These are phyloP conservation scores for Trametes coccinea DNA, from an alignment of 768 basidiomycete species.

Conservation along the genomic window DNA sequence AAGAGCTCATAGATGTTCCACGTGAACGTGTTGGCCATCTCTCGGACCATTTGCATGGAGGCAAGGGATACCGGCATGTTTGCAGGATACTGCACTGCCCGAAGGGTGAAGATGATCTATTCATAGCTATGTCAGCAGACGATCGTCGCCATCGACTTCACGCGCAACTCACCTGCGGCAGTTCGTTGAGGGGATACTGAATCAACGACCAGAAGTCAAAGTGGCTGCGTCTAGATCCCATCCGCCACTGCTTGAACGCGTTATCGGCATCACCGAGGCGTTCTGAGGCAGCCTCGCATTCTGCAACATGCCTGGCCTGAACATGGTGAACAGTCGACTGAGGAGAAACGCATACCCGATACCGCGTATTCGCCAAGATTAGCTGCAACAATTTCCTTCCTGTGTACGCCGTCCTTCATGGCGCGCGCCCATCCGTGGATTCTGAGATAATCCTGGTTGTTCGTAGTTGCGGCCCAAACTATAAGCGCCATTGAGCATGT, in stretches of 20 bases:
- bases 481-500: no score
- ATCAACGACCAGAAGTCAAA: conserved; percentile 42
- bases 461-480: conserved; percentile 75
- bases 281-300: conserved; percentile 30
- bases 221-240: conserved; percentile 36
- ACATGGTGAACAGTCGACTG: background rate
- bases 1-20: conserved; percentile 24
- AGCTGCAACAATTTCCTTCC: conserved; percentile 74
- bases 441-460: conserved; percentile 56
- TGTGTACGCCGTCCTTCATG: conserved; percentile 52
- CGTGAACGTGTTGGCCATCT: conserved; percentile 24
- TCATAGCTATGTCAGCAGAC: background rate
- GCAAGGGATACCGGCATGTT: conserved; percentile 29
- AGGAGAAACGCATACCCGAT: conserved; percentile 40
- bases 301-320: conserved; percentile 25
- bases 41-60: conserved; percentile 33
- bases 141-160: background rate
- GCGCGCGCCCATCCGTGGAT: conserved; percentile 63
- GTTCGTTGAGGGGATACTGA: conserved; percentile 44
- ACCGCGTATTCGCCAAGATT: conserved; percentile 56
- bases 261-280: conserved; percentile 41
- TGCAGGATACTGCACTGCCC: conserved; percentile 24
- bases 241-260: conserved; percentile 35
- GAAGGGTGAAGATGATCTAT: conserved; percentile 22
- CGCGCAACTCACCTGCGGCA: background rate